These are phyloP conservation scores for Phanerochaete sordida DNA, from an alignment of 768 basidiomycete genomes.

Conservation along the genomic window DNA sequence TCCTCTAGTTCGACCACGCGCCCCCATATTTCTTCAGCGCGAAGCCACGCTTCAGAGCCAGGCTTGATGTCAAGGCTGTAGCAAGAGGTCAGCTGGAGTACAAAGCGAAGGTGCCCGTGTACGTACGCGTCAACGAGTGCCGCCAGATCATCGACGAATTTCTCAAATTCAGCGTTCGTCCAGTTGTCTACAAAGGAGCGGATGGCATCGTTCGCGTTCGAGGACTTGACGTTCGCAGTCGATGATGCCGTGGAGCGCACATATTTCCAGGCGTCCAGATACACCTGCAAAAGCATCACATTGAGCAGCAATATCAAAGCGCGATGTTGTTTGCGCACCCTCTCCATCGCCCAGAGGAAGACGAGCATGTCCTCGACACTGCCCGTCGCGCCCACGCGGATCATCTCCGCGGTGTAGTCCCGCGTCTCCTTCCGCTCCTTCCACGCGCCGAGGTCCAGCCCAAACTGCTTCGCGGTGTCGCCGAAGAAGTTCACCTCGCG, in stretches of 20 bases:
- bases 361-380: constrained; percentile 61
- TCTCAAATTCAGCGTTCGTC: constrained; percentile 50
- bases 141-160: constrained; percentile 49
- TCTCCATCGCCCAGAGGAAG: constrained; percentile 80
- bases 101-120: background rate
- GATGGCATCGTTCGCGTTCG: constrained; percentile 28
- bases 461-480: constrained; percentile 40
- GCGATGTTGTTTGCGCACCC: constrained; percentile 33
- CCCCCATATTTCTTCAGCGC: constrained; percentile 51
- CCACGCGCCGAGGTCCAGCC: constrained; percentile 46
- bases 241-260: constrained; percentile 28
- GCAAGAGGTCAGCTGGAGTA: background rate
- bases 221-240: background rate
- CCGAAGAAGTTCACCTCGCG: constrained; percentile 61
- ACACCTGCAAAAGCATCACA: constrained; percentile 57
- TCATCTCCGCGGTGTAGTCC: constrained; percentile 73
- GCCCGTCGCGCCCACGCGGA: constrained; percentile 41
- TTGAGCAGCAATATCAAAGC: too few species aligned
- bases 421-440: constrained; percentile 56
- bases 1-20: constrained; percentile 60
- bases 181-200: constrained; percentile 58
- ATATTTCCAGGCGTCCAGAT: constrained; percentile 64
- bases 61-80: constrained; percentile 34
- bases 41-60: constrained; percentile 30
- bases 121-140: constrained; percentile 40